Base-by-base conservation (phyloP, 148 eudicot species). In the Rhododendron henanense region DNA sequence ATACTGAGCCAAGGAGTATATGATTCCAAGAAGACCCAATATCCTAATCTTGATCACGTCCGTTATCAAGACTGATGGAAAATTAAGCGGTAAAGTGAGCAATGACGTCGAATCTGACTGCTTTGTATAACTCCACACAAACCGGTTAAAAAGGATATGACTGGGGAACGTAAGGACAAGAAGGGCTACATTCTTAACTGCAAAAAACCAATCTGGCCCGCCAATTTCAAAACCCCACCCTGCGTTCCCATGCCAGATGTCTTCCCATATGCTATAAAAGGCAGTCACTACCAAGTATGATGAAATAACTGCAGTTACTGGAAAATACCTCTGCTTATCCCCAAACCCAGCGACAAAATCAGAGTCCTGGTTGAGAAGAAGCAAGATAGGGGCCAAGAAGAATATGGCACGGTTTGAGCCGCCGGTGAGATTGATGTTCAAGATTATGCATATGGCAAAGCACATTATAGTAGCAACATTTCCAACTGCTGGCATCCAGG, bases 401-500 rank as follows among this genome's bases (percentile, higher is more conserved):
- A 97, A 97, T 89, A 97, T 97, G 25, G 98, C 99, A 88, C 96
- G 94, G 88, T 97, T 97, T 47, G 99, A 97, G 25, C 99, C 98
- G 35, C 98, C 98, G 0, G 98, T 94, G 79, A 97, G 93, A 88
- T 90, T 94, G 71, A 91, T 87, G 81, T 97, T 97, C 88, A 97
- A 88, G 88, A 97, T 95, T 83, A 97, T 85, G 90, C 98, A 94
- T 88, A 95, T 97, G 45, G 98, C 98, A 85, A 97, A 97, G 90
- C 97, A 95, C 97, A 97, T 92, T 18, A 94, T 88, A 7, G 98
- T 94, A 53, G 98, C 99, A 79, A 97, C 99, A 85, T 97, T 97
- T 48, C 99, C 99, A 75, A 97, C 99, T 74, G 99, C 96, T 37
- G 99, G 99, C 99, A 97, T 97, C 99, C 99, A 97, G 8, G 98